phyloP scores from a whole-genome alignment of 495 filamentous ascomycete species.

The Podospora conica region DNA sequence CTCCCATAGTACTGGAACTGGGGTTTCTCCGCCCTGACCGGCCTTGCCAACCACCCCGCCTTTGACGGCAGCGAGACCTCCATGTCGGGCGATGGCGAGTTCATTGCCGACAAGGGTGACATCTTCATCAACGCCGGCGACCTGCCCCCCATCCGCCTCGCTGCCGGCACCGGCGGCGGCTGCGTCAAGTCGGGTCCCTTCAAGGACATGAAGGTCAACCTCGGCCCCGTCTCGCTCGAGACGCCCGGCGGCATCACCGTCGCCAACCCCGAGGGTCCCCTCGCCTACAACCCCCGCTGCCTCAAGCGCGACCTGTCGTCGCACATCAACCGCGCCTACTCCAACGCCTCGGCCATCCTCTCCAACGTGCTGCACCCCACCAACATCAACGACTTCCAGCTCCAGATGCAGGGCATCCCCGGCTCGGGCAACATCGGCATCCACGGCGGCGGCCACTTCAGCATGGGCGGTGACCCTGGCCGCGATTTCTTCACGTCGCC shows the following conservation, averaged over 20 bases:
- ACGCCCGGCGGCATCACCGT: constrained; percentile 8
- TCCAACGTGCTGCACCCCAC: constrained; percentile 23
- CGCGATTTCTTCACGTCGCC: constrained; percentile 53
- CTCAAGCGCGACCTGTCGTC: constrained; percentile 49
- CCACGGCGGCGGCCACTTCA: constrained; percentile 58
- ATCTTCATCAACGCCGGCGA: constrained; percentile 1
- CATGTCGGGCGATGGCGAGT: constrained; percentile 24
- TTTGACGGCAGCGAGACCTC: constrained; percentile 25
- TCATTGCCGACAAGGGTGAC: constrained; percentile 4
- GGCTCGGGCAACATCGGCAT: constrained; percentile 48
- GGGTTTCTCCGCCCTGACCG: constrained; percentile 33
- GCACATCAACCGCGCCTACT: constrained; percentile 9
- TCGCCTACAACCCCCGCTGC: constrained; percentile 54
- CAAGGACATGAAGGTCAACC: constrained; percentile 42
- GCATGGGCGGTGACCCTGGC: constrained; percentile 54
- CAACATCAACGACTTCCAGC: constrained; percentile 46
- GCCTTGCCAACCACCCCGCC: constrained; percentile 16
- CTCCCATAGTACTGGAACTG: constrained; percentile 21
- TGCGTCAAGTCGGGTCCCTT: constrained; percentile 59
- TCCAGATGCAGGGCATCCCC: constrained; percentile 45
- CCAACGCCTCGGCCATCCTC: constrained; percentile 10
- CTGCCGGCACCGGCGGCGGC: constrained; percentile 53
- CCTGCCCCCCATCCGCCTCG: constrained; percentile 50
- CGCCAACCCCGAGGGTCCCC: constrained; percentile 11
- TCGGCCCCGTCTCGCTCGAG: constrained; percentile 43